A percentile compares a stretch with the other conserved stretches of the same genome.
phyloP scores from a whole-genome alignment of 371 early-diverging fungal genomes.

The Lichtheimia corymbifera region DNA sequence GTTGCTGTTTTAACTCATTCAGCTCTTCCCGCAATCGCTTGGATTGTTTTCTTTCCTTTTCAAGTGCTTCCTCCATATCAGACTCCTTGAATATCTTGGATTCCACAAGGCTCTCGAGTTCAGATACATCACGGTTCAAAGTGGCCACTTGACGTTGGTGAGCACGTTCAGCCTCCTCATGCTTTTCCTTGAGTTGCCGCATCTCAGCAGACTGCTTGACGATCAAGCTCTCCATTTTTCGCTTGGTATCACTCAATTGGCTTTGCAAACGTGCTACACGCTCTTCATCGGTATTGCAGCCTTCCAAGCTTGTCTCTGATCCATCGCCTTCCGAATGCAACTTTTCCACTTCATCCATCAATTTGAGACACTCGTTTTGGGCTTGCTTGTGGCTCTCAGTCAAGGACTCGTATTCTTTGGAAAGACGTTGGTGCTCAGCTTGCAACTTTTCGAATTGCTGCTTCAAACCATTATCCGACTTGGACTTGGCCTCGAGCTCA shows the following conservation, averaged over 20 bases:
- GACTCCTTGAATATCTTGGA: slow-evolving; percentile 77
- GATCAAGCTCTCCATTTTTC: slow-evolving; percentile 48
- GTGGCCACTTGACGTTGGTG: slow-evolving; percentile 59
- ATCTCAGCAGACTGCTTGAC: slow-evolving; percentile 57
- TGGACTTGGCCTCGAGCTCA: slow-evolving; percentile 35
- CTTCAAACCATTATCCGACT: slow-evolving; percentile 25
- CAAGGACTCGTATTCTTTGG: slow-evolving; percentile 52
- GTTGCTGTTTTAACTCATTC: slow-evolving; percentile 36
- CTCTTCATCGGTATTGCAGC: slow-evolving; percentile 30
- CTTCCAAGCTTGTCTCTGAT: slow-evolving; percentile 21
- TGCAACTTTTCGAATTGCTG: slow-evolving; percentile 32
- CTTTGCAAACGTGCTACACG: slow-evolving; percentile 20
- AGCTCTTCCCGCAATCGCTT: slow-evolving; percentile 55
- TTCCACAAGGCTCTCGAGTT: slow-evolving; percentile 72
- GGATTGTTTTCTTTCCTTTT: slow-evolving; percentile 53
- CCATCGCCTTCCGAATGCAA: slow-evolving; percentile 62
- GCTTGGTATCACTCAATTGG: slow-evolving; percentile 51
- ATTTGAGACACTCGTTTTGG: slow-evolving; percentile 70
- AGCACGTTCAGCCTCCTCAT: slow-evolving; percentile 54
- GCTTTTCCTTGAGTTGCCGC: slow-evolving; percentile 54
- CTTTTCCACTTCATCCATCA: slow-evolving; percentile 77
- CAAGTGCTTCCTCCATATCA: slow-evolving; percentile 70
- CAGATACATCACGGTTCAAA: slow-evolving; percentile 69
- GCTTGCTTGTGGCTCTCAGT: slow-evolving; percentile 65
- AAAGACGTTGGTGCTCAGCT: slow-evolving; percentile 56